Percentiles rank a stretch among this genome's conserved stretches.
Evolutionary conservation across 202 grass and related monocot species (phyloP).

Genomic region (Setaria italica): DNA sequence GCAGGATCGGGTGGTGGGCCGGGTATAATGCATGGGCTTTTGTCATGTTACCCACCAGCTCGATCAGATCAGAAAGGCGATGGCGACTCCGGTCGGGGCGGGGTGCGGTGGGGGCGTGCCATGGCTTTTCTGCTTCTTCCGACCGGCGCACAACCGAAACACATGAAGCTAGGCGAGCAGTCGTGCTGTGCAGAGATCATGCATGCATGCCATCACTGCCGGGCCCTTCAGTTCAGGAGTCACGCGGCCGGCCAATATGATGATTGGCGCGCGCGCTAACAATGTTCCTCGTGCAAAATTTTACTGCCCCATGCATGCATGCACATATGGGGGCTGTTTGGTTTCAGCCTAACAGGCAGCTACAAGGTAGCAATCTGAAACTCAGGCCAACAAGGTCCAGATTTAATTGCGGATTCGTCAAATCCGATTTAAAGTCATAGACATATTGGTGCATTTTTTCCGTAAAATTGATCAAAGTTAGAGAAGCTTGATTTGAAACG

Average conservation of each 20-base stretch:
- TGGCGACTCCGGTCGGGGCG: not conserved
- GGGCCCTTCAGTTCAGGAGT: not conserved
- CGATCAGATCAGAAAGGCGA: conserved; percentile 28
- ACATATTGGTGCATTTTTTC: no score
- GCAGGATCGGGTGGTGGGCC: no score
- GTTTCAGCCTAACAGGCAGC: no score
- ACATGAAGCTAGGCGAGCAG: not conserved
- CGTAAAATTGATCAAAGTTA: no score
- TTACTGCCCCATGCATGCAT: not conserved
- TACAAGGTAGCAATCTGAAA: no score
- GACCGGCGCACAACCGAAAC: not conserved
- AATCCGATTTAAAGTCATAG: no score
- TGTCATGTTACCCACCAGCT: conserved; percentile 16
- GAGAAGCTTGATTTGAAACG: no score
- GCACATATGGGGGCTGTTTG: not conserved
- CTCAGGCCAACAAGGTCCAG: no score
- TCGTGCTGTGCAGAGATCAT: not conserved
- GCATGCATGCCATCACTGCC: not conserved
- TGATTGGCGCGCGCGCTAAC: not conserved
- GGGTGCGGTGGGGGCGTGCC: not conserved
- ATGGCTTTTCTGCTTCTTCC: conserved; percentile 26
- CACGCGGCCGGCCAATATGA: not conserved
- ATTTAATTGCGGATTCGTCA: no score
- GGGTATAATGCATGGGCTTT: conserved; percentile 21
- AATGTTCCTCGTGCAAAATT: not conserved